These are phyloP conservation scores for Trichoderma cornu-damae DNA, from an alignment of 2,329 filamentous ascomycete species.

Conservation along the genomic window DNA sequence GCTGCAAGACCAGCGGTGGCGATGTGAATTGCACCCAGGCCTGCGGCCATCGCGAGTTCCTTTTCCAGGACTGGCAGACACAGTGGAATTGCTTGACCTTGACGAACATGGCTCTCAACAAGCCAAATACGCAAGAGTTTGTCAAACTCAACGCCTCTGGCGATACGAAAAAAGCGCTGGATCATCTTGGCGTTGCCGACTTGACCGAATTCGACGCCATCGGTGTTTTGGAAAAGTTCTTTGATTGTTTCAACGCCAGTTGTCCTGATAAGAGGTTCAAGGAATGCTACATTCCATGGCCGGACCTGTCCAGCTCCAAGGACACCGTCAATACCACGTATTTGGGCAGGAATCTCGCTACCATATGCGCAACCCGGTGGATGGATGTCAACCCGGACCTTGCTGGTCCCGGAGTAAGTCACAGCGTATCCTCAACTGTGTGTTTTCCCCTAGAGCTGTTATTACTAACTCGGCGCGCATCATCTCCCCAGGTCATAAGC, in stretches of 20 bases:
- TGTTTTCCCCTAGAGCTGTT: too few species aligned
- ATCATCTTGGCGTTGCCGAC: background rate
- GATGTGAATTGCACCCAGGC: background rate
- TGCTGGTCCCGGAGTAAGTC: constrained; percentile 11
- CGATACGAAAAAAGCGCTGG: background rate
- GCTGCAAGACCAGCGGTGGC: background rate
- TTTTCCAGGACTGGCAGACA: constrained; percentile 2
- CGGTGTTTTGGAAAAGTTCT: background rate
- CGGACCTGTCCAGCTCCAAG: too few species aligned
- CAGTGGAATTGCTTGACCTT: constrained; percentile 7
- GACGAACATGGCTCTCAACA: background rate
- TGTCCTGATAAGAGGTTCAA: background rate
- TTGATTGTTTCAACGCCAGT: background rate
- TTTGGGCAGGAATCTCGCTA: too few species aligned
- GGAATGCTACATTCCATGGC: too few species aligned
- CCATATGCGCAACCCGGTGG: too few species aligned
- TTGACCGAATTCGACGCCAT: background rate
- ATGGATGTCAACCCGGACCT: constrained; percentile 2
- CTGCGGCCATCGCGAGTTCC: background rate
- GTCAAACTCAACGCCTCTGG: background rate
- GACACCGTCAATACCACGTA: too few species aligned
- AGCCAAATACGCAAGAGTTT: background rate
- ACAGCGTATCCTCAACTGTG: background rate
- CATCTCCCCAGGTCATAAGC: background rate
- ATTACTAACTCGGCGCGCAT: too few species aligned